phyloP scores from a whole-genome alignment of 2,329 filamentous ascomycete species.

The Aspergillus intermedius region DNA sequence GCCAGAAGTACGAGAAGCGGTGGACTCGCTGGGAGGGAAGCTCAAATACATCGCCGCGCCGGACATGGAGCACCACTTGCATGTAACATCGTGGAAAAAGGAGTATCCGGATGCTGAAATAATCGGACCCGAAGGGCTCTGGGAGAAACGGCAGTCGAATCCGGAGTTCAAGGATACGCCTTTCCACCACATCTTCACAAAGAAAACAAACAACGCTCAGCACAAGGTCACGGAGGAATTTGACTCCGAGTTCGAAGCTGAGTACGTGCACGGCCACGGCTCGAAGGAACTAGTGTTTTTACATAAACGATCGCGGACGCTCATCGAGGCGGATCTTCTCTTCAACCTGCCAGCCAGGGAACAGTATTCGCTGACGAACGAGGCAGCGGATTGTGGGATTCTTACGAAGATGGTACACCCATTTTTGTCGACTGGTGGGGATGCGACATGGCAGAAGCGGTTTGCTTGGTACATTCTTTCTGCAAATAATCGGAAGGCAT shows the following conservation, averaged over 20 bases:
- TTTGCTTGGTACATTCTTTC: constrained; percentile 73
- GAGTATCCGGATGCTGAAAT: constrained; percentile 73
- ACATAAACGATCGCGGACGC: constrained; percentile 68
- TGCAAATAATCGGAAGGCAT: constrained; percentile 57
- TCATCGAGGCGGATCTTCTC: constrained; percentile 84
- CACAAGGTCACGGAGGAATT: constrained; percentile 66
- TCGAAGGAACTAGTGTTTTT: constrained; percentile 87
- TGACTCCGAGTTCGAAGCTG: constrained; percentile 76
- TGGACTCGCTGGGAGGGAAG: constrained; percentile 58
- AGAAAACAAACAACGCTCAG: constrained; percentile 40
- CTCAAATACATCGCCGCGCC: constrained; percentile 80
- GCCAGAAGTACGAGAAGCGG: constrained; percentile 58
- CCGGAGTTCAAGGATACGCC: constrained; percentile 50
- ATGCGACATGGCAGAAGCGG: constrained; percentile 67
- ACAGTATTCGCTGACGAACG: constrained; percentile 62
- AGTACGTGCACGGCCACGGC: constrained; percentile 71
- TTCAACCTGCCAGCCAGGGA: constrained; percentile 87
- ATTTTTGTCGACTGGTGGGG: constrained; percentile 53
- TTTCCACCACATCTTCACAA: constrained; percentile 63
- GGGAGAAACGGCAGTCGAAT: constrained; percentile 67
- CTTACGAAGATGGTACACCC: constrained; percentile 51
- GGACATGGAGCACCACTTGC: constrained; percentile 93
- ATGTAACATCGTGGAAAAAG: constrained; percentile 74
- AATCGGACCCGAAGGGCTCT: constrained; percentile 74
- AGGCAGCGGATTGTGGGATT: constrained; percentile 51